Base-by-base conservation (phyloP, 2,329 filamentous ascomycete species). In the Pestalotiopsis sp. region DNA sequence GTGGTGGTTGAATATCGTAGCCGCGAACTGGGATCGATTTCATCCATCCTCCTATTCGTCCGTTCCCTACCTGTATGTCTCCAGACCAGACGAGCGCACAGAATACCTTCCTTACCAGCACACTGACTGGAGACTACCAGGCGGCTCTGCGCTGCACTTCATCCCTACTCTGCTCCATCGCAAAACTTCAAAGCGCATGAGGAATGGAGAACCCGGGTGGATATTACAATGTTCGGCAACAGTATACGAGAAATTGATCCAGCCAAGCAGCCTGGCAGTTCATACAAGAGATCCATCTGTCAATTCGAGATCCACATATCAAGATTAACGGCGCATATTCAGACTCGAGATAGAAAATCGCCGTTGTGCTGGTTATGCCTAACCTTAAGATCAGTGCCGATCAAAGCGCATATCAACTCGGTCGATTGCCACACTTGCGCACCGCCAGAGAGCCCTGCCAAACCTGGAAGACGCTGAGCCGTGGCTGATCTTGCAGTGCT, bases 281-380 rank as follows among this genome's bases (percentile, higher is more conserved):
- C 14, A 52, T 52, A 52, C n/a, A 52, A 9, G 14, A 45, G 41
- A 52, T 20, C 45, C 45, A 52, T 52, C 31, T 62, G 23, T 27
- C 57, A 59, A 27, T 59, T 13, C n/a, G n/a, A 59, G 23, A 36
- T 59, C 23, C 23, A 59, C 27, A 27, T 27, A 23, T 27, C 57
- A 27, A 59, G 57, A 59, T 36, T 59, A 59, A 62, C 59, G 59
- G 59, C 59, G 59, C 59, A 62, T 38, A 62, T 7, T 41, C 59
- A 36, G 31, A 36, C n/a, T 36, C 13, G n/a, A 36, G 31, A 52
- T 52, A 52, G 20, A 52, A 52, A 52, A n/a, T 52, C 17, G 45
- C 45, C 45, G n/a, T 20, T 52, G 17, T 52, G n/a, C 5, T 49
- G 20, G 31, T 36, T 36, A 36, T 36, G 31, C 31, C 31, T 36